Evolutionary conservation across 2,329 filamentous ascomycete genomes (phyloP).

Genomic region (Aspergillaceae sp.): DNA sequence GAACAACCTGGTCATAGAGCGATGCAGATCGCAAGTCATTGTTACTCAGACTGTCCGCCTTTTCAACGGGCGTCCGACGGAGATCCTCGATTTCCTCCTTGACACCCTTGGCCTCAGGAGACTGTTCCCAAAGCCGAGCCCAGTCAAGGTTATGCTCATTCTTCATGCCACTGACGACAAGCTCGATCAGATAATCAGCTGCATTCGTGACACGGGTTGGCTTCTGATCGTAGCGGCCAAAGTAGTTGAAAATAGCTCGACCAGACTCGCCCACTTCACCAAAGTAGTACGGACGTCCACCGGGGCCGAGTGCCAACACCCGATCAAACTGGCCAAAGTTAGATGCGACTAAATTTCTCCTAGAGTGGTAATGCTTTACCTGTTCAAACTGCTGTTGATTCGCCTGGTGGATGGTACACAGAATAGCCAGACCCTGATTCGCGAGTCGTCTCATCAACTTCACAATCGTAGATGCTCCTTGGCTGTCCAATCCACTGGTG

Average conservation of each 20-base stretch:
- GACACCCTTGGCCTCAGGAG: constrained; percentile 48
- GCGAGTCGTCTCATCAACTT: constrained; percentile 55
- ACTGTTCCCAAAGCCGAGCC: constrained; percentile 60
- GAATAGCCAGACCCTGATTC: constrained; percentile 54
- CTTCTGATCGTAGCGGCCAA: constrained; percentile 50
- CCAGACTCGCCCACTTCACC: constrained; percentile 57
- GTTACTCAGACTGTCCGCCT: constrained; percentile 13
- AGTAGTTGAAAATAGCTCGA: constrained; percentile 55
- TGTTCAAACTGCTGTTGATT: constrained; percentile 51
- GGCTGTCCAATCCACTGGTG: constrained; percentile 56
- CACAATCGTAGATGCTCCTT: constrained; percentile 56
- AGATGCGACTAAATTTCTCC: constrained; percentile 1
- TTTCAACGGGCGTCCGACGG: constrained; percentile 38
- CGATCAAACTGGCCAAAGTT: constrained; percentile 53
- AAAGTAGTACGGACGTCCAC: constrained; percentile 60
- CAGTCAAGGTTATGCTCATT: constrained; percentile 49
- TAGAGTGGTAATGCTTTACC: constrained; percentile 5
- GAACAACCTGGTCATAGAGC: constrained; percentile 49
- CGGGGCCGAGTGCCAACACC: constrained; percentile 57
- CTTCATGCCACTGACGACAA: constrained; percentile 47
- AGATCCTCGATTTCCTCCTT: constrained; percentile 55
- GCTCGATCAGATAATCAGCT: constrained; percentile 54
- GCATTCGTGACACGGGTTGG: constrained; percentile 54
- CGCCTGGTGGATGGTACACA: constrained; percentile 63
- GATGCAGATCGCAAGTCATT: constrained; percentile 40